Base-by-base conservation (phyloP, 2,329 filamentous ascomycete genomes). In the Xylaria sp. region DNA sequence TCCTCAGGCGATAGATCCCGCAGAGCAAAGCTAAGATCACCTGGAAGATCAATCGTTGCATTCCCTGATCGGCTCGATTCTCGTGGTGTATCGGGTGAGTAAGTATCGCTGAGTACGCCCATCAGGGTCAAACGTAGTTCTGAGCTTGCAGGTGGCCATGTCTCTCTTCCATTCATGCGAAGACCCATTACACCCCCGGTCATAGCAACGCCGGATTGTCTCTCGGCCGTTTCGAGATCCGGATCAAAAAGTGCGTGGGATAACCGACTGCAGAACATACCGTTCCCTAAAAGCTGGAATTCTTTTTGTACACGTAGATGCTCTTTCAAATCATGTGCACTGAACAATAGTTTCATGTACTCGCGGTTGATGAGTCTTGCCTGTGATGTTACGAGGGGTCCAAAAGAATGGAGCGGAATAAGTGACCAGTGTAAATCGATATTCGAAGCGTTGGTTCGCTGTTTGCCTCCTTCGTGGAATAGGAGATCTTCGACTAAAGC, bases 101-200 rank as follows among this genome's bases (percentile, higher is more conserved):
- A 92, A 66, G 87, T 92, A 67, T 97, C 94, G 1, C 85, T 84
- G 6, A 98, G 79, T 0, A 98, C 85, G 0, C 92, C 93, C 84
- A 94, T 96, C 17, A 99, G 82, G 0, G 92, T 92, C 4, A 98
- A 82, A 9, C 93, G 87, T n/a, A 99, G 79, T 75, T 98, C 95
- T 0, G 94, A 97, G 75, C 92, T 96, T 23, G 93, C 93, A 4
- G 95, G 95, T 25, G 95, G 95, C 95, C 95, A 98, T 33, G 84
- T 92, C 58, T 92, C 88, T 70, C 92, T 86, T 2, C 86, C 87
- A n/a, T 91, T 91, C 0, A 98, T 81, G 42, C 93, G 89, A 42
- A 98, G 82, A 0, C 95, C 94, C 82, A 96, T 94, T 14, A 86
- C 80, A 61, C 88, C 85, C 51, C 91, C 89, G 47, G 86, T 86